These are phyloP conservation scores for Ogataea ganodermae DNA, from an alignment of 805 yeast species.

Conservation along the genomic window DNA sequence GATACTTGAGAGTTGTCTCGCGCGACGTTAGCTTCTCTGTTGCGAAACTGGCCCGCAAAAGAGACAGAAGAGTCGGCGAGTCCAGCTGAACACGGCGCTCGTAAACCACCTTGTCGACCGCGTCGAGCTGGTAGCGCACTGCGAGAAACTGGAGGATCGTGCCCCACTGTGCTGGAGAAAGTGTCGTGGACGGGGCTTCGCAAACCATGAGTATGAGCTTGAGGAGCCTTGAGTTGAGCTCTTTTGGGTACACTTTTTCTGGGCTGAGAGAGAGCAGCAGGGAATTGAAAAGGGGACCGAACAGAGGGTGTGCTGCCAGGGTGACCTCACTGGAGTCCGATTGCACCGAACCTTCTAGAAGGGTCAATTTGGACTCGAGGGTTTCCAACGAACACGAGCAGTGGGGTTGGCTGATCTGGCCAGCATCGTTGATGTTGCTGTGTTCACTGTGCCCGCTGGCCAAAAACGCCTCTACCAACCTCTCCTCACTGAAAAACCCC, in stretches of 20 bases:
- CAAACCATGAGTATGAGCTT: not conserved
- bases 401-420: too few species aligned
- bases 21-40: conserved; percentile 3
- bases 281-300: too few species aligned
- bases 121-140: conserved; percentile 5
- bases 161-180: not conserved
- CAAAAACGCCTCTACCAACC: conserved; percentile 1
- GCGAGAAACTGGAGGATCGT: conserved; percentile 6
- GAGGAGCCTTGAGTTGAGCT: not conserved
- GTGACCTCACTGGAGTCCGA: too few species aligned
- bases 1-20: conserved; percentile 4
- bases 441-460: too few species aligned
- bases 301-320: too few species aligned
- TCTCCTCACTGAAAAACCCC: conserved; percentile 1
- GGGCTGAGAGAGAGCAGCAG: not conserved
- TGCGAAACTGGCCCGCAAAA: conserved; percentile 5
- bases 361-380: too few species aligned
- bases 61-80: conserved; percentile 1
- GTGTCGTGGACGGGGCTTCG: not conserved
- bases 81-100: not conserved
- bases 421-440: too few species aligned
- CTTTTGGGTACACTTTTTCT: not conserved
- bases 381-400: too few species aligned
- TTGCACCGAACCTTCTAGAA: too few species aligned
- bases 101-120: not conserved